These are phyloP conservation scores for Herpetomonas tarakana DNA, from an alignment of 208 protist species.

Conservation along the genomic window DNA sequence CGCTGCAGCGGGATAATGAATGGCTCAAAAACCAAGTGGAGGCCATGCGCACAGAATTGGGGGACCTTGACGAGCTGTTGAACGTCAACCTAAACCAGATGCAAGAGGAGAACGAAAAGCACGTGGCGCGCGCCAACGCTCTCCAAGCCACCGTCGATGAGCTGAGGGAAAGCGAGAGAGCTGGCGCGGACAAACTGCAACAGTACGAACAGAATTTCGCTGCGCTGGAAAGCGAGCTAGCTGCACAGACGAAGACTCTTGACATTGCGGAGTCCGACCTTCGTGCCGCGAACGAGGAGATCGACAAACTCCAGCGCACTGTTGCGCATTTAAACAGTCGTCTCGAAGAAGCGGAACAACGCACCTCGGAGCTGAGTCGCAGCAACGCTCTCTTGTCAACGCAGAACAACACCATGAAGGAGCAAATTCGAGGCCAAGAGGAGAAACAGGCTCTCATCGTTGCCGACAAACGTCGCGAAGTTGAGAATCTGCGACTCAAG, in stretches of 20 bases:
- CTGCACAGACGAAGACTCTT: conserved; percentile 52
- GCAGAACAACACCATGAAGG: conserved; percentile 13
- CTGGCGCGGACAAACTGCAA: conserved; percentile 1
- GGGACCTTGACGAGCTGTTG: conserved; percentile 68
- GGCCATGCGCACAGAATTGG: conserved; percentile 64
- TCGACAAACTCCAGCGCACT: conserved; percentile 11
- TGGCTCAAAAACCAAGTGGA: conserved; percentile 65
- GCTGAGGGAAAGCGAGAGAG: conserved; percentile 12
- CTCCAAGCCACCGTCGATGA: conserved; percentile 22
- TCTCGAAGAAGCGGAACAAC: conserved; percentile 14
- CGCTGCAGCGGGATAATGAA: conserved; percentile 45
- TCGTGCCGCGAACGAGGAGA: conserved; percentile 29
- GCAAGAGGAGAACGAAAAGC: conserved; percentile 66
- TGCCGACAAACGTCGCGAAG: conserved; percentile 33
- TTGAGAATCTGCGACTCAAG: conserved; percentile 37
- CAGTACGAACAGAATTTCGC: conserved; percentile 3
- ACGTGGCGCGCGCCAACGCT: conserved; percentile 30
- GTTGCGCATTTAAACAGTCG: conserved; percentile 12
- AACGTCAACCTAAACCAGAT: conserved; percentile 74
- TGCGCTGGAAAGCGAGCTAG: conserved; percentile 20
- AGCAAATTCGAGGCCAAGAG: conserved; percentile 25
- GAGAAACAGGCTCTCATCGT: conserved; percentile 30
- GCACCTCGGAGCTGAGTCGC: background rate
- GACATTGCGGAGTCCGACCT: conserved; percentile 48
- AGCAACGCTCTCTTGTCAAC: background rate